Conservation (phyloP, 2,329 filamentous ascomycete species). For the Apiospora pterosperma region DNA sequence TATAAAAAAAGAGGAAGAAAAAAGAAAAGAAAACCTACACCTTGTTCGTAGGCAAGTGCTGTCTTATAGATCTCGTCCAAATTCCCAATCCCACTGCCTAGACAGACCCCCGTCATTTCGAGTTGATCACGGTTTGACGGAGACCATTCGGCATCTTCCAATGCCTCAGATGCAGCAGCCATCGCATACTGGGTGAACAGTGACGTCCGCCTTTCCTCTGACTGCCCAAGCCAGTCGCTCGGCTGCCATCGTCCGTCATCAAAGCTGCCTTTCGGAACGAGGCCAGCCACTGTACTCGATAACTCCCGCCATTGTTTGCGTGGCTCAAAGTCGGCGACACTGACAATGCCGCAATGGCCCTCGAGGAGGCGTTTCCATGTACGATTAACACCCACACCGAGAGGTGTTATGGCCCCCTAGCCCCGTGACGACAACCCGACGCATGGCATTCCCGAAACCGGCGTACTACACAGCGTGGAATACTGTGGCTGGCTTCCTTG, state of each 20-base stretch:
- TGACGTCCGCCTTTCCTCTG: constrained; percentile 76
- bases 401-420: constrained; percentile 77
- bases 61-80: constrained; percentile 87
- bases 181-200: constrained; percentile 88
- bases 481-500: not conserved
- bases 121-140: constrained; percentile 57
- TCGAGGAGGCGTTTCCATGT: constrained; percentile 82
- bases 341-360: constrained; percentile 76
- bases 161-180: constrained; percentile 80
- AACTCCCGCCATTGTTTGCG: constrained; percentile 62
- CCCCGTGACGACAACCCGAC: constrained; percentile 80
- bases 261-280: constrained; percentile 62
- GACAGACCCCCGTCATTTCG: constrained; percentile 81
- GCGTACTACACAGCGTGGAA: not conserved
- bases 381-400: constrained; percentile 73
- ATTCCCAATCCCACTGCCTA: constrained; percentile 94
- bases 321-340: constrained; percentile 59
- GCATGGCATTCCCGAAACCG: constrained; percentile 45
- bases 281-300: constrained; percentile 79
- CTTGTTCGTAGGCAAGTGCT: constrained; percentile 69
- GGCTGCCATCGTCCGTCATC: constrained; percentile 44
- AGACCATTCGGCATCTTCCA: constrained; percentile 77
- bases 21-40: constrained; percentile 48
- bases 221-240: constrained; percentile 49
- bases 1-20: too few relatives aligned